Conservation (phyloP, 2,329 filamentous ascomycete species). For the Stachybotrys chartarum region DNA sequence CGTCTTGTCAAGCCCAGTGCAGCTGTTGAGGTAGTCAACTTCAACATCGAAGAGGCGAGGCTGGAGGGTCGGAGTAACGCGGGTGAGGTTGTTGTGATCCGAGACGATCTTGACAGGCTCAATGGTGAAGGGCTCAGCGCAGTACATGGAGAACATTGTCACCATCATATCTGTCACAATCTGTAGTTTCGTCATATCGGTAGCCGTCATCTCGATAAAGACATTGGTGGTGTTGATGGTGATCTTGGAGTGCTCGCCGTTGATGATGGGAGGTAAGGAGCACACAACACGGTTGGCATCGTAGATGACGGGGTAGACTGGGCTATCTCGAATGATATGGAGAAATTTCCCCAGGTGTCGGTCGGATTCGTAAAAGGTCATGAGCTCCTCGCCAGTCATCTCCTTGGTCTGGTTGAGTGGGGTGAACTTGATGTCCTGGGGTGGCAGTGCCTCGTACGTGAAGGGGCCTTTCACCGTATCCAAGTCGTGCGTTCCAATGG, state of each 20-base stretch:
- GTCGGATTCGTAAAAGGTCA: slow-evolving; percentile 93
- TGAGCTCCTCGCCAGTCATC: slow-evolving; percentile 82
- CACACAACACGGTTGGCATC: slow-evolving; percentile 82
- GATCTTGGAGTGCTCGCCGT: slow-evolving; percentile 95
- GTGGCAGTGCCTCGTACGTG: slow-evolving; percentile 86
- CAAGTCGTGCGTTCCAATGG: slow-evolving; percentile 94
- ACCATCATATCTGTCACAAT: slow-evolving; percentile 94
- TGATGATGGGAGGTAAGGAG: slow-evolving; percentile 96
- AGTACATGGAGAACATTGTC: slow-evolving; percentile 94
- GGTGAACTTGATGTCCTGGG: slow-evolving; percentile 85
- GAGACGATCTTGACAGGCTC: slow-evolving; percentile 92
- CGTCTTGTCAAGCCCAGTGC: slow-evolving; percentile 74
- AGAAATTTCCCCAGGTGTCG: slow-evolving; percentile 85
- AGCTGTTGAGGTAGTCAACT: slow-evolving; percentile 88
- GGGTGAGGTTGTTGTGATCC: slow-evolving; percentile 77
- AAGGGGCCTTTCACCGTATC: slow-evolving; percentile 92
- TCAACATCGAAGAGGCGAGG: slow-evolving; percentile 74
- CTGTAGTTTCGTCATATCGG: slow-evolving; percentile 91
- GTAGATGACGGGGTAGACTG: slow-evolving; percentile 92
- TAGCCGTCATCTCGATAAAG: slow-evolving; percentile 95
- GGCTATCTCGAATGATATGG: slow-evolving; percentile 88
- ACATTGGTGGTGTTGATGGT: slow-evolving; percentile 84
- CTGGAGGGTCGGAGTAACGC: slow-evolving; percentile 74
- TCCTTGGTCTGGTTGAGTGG: slow-evolving; percentile 87
- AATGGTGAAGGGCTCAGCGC: slow-evolving; percentile 79